Conservation (phyloP, 352 stramenopile genomes). For the Globisporangium iwayamae region DNA sequence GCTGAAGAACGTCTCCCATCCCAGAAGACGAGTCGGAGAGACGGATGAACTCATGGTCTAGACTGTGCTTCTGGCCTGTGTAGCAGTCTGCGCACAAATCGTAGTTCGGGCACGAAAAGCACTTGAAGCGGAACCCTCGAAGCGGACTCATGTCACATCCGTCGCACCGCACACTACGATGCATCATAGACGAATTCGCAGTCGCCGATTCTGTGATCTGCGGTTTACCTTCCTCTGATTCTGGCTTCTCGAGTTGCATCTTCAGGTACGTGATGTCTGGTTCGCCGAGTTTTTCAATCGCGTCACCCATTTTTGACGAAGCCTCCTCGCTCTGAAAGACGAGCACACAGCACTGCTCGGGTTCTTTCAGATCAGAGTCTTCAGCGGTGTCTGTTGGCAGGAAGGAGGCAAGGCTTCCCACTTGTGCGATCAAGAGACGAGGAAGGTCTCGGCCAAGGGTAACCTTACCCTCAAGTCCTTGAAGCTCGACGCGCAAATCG, state of each 20-base stretch:
- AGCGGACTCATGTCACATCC: constrained; percentile 71
- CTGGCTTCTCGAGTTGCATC: constrained; percentile 7
- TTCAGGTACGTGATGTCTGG: constrained; percentile 38
- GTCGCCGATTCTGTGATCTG: constrained; percentile 21
- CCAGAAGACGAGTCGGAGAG: constrained; percentile 37
- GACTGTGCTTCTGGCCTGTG: constrained; percentile 49
- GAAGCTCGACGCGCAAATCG: constrained; percentile 8
- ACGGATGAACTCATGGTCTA: constrained; percentile 69
- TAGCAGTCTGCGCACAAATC: constrained; percentile 73
- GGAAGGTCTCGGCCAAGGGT: constrained; percentile 27
- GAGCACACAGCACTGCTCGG: constrained; percentile 33
- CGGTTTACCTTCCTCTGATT: neutral
- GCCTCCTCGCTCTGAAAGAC: constrained; percentile 48
- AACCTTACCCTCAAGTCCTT: constrained; percentile 4
- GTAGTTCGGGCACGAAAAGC: constrained; percentile 71
- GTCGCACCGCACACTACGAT: constrained; percentile 75
- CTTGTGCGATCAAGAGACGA: constrained; percentile 28
- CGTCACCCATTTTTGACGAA: constrained; percentile 41
- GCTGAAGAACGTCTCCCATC: constrained; percentile 51
- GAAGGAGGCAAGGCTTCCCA: constrained; percentile 23
- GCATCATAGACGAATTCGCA: constrained; percentile 32
- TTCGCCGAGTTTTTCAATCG: constrained; percentile 30
- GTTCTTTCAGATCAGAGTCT: neutral
- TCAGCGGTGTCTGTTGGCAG: neutral
- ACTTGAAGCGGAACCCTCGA: constrained; percentile 72